Evolutionary conservation across 768 basidiomycete genomes (phyloP).

Genomic region (Collybia nuda): DNA sequence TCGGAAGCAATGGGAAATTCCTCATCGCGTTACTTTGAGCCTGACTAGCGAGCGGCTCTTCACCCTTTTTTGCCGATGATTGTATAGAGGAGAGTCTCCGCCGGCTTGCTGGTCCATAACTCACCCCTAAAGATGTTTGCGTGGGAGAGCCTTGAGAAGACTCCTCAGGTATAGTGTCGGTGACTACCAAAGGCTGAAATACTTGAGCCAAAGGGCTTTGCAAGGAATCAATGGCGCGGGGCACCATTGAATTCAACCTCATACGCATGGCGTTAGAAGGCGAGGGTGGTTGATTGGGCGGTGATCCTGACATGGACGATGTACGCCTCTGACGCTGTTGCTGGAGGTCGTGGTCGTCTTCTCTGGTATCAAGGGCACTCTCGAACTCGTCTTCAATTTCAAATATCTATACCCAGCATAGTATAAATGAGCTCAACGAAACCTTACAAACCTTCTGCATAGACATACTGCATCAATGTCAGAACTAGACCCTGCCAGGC

Average conservation of each 20-base stretch:
- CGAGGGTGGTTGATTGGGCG: slow-evolving; percentile 5
- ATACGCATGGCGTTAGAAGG: slow-evolving; percentile 25
- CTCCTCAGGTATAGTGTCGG: slow-evolving; percentile 40
- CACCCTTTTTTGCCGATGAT: slow-evolving; percentile 14
- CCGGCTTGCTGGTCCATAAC: slow-evolving; percentile 44
- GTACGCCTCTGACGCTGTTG: slow-evolving; percentile 19
- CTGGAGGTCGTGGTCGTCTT: slow-evolving; percentile 18
- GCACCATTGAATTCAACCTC: slow-evolving; percentile 44
- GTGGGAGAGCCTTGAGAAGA: slow-evolving; percentile 1
- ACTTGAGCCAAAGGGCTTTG: slow-evolving; percentile 75
- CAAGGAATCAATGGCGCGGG: slow-evolving; percentile 31
- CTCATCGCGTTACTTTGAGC: slow-evolving; percentile 15
- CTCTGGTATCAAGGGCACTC: slow-evolving; percentile 55
- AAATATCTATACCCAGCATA: slow-evolving; percentile 53
- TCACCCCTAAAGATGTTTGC: slow-evolving; percentile 19
- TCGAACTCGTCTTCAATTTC: slow-evolving; percentile 72
- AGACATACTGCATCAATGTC: slow-evolving; percentile 72
- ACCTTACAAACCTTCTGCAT: neutral
- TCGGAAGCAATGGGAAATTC: slow-evolving; percentile 22
- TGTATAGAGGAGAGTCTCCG: slow-evolving; percentile 40
- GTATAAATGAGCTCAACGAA: neutral
- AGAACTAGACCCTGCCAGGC: slow-evolving; percentile 65
- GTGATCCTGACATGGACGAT: slow-evolving; percentile 6
- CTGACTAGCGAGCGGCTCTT: slow-evolving; percentile 16
- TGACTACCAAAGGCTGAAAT: slow-evolving; percentile 65